Evolutionary conservation across 306 rosid species (phyloP), one percentile per base, ranked within the genome.

Genomic region (Albizia julibrissin): DNA sequence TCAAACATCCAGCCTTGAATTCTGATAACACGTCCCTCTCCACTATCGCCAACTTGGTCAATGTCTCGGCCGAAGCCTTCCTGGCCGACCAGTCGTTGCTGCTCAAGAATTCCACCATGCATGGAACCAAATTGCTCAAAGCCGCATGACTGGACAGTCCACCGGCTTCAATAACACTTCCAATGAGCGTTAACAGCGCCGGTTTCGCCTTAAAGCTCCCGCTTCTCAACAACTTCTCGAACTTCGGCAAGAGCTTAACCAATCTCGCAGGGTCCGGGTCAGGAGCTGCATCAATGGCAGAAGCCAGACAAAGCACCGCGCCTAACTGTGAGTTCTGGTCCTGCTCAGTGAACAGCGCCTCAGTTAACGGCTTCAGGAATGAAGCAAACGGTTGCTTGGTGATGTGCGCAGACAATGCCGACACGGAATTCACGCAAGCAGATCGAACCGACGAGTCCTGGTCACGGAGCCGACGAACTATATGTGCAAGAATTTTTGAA

Each of bases 341-440:
- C 87, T 93, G 99, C 86, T 96, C 99, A 68, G 99, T 92, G 89
- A 93, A 93, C 74, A 96, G 87, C 40, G 98, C 93, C 61, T 91
- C 98, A 12, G 92, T 52, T 21, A 96, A 69, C 56, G 99, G 97
- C 89, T 92, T 96, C 88, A 87, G 21, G 50, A 96, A 93, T 12
- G 92, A 81, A 3, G 84, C 12, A 59, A 93, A 89, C 69, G 97
- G 94, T 40, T 91, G 93, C 81, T 80, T 91, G 52, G 91, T 91
- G 85, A 96, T 88, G 85, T 86, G 90, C 27, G 85, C 40, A 44
- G 97, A 89, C 80, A 96, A 87, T 64, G 98, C 91, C 1, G 94
- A 82, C 44, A 92, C 90, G 21, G 98, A 89, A 68, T 73, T 91
- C 69, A 89, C 94, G 76, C 99, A 96, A 3, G 98, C 92, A 56